These are phyloP conservation scores for Calocybe indica DNA, from an alignment of 768 basidiomycete genomes.

Conservation along the genomic window DNA sequence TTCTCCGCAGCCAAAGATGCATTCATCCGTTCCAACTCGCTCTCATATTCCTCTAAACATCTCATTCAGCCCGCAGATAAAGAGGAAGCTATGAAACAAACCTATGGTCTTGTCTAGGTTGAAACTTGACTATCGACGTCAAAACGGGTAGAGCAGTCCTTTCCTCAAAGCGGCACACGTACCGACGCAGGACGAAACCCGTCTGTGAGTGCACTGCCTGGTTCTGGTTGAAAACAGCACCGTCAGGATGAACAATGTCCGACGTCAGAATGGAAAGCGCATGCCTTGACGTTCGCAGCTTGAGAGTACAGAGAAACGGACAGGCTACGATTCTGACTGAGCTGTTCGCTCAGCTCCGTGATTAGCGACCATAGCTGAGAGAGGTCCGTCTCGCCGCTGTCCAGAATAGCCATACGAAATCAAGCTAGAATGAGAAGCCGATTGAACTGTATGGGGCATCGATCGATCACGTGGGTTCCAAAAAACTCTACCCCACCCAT, in stretches of 20 bases:
- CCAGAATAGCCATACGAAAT: constrained; percentile 47
- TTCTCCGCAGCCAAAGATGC: constrained; percentile 75
- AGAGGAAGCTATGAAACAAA: constrained; percentile 18
- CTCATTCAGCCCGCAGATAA: constrained; percentile 8
- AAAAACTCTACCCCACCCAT: no score
- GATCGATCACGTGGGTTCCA: no score
- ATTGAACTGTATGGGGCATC: no score
- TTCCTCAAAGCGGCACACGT: constrained; percentile 9
- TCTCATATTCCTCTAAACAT: constrained; percentile 75
- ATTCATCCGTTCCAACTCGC: constrained; percentile 89
- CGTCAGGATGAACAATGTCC: neutral
- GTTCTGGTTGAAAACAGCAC: constrained; percentile 35
- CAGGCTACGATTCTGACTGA: constrained; percentile 70
- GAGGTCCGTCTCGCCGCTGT: constrained; percentile 53
- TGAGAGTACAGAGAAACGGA: constrained; percentile 70
- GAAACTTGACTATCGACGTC: constrained; percentile 41
- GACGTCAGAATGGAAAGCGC: constrained; percentile 10
- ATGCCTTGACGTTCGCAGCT: constrained; percentile 75
- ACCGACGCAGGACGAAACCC: constrained; percentile 87
- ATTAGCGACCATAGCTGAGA: constrained; percentile 62
- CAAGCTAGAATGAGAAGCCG: no score
- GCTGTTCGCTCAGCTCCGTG: constrained; percentile 76
- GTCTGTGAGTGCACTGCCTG: constrained; percentile 88
- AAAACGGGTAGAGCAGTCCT: neutral
- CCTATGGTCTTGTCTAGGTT: constrained; percentile 88